Conservation (phyloP, 495 filamentous ascomycete genomes). For the Aspergillus taichungensis region DNA sequence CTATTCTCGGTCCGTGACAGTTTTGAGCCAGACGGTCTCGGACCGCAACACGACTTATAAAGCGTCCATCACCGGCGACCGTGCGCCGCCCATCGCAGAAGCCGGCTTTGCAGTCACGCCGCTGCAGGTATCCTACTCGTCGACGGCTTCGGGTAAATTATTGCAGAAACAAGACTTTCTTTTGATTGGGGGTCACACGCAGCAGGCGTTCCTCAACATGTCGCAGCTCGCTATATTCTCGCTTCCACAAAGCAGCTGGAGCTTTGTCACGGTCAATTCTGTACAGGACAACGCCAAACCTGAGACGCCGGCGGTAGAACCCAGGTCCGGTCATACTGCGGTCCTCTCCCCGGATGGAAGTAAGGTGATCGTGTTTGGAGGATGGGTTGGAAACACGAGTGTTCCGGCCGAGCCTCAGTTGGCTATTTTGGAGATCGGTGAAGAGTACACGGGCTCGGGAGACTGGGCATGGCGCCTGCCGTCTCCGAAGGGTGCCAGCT, state of each 20-base stretch:
- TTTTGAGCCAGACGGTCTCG: constrained; percentile 27
- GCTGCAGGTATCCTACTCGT: constrained; percentile 54
- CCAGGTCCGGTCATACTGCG: constrained; percentile 79
- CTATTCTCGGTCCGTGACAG: constrained; percentile 71
- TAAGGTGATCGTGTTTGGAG: constrained; percentile 68
- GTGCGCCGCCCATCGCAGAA: constrained; percentile 62
- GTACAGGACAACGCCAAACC: constrained; percentile 25
- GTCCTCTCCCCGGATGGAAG: constrained; percentile 69
- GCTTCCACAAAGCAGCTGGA: constrained; percentile 79
- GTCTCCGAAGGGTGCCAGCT: constrained; percentile 22
- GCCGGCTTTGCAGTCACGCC: constrained; percentile 81
- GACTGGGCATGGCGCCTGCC: constrained; percentile 73
- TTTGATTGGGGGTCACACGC: constrained; percentile 78
- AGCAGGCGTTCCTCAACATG: constrained; percentile 83
- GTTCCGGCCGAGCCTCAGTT: constrained; percentile 73
- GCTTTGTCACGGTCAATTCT: constrained; percentile 56
- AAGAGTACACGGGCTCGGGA: constrained; percentile 55
- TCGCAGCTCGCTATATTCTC: constrained; percentile 81
- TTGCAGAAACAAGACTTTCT: constrained; percentile 69
- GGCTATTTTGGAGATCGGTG: constrained; percentile 61
- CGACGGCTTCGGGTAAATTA: constrained; percentile 37
- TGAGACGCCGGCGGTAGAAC: constrained; percentile 45
- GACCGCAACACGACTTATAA: constrained; percentile 23
- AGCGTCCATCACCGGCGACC: constrained; percentile 31
- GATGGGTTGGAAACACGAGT: constrained; percentile 77